Base-by-base conservation (phyloP, 495 filamentous ascomycete genomes). In the Aspergillus kassunensis region DNA sequence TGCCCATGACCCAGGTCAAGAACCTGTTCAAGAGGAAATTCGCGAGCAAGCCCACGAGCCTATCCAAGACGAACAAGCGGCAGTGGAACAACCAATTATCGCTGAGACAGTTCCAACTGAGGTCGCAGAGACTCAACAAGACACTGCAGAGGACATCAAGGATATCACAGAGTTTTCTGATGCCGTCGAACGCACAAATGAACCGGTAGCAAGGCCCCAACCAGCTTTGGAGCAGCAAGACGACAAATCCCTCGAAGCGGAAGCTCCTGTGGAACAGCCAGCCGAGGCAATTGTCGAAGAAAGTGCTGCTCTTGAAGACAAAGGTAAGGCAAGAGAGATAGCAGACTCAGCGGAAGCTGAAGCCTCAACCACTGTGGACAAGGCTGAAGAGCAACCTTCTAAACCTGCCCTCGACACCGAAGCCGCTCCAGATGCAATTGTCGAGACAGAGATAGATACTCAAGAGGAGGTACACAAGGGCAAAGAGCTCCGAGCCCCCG, bases 111-210 rank as follows among this genome's bases (percentile, higher is more conserved):
- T 13, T 11, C 13, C 13, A 8, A 33, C 25, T 13, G 47, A 43
- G n/a, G 25, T 21, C 16, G 19, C n/a, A 15, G 51, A 55, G 23
- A 37, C 52, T 8, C 15, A 6, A n/a, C 25, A 48, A 44, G 67
- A 63, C 45, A 29, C 64, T 56, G 42, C 44, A 44, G 15, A 56
- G 59, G 50, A 57, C 21, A 11, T 8, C 9, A 9, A 27, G 9
- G 24, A 27, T 9, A 9, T 27, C 24, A 27, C 24, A 27, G 24
- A 27, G 24, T 9, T 9, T 27, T 4, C 24, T 27, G 12, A 16
- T 51, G 56, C 54, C 21, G 31, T 29, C 11, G 12, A 21, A 18
- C 2, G 4, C 20, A 21, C 20, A n/a, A 52, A 60, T 15, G 41
- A 18, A 4, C 41, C 25, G 6, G 25, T 13, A 1, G 10, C 27